phyloP scores from a whole-genome alignment of 1,284 basidiomycete genomes.

The Pseudozyma tsukubaensis region DNA sequence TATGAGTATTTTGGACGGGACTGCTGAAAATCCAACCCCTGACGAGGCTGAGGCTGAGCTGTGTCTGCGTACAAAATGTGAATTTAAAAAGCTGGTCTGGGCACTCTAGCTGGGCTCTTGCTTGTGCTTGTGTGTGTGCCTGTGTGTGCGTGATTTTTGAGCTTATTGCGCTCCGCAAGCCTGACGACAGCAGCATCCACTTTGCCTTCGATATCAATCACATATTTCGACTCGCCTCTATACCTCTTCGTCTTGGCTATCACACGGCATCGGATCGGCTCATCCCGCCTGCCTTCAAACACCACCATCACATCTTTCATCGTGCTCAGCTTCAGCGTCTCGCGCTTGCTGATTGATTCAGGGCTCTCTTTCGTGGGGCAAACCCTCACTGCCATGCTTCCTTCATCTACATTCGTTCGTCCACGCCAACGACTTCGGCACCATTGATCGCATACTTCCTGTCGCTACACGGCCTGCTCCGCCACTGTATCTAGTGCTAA shows the following conservation, averaged over 20 bases:
- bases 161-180: neutral
- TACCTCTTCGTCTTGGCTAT: neutral
- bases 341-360: conserved; percentile 3
- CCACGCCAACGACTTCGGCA: conserved; percentile 52
- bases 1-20: too few relatives aligned
- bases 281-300: neutral
- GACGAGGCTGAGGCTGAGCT: neutral
- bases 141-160: neutral
- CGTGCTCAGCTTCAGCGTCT: conserved; percentile 2
- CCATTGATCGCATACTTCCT: conserved; percentile 18
- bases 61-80: neutral
- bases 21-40: too few relatives aligned
- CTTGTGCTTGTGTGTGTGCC: neutral
- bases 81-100: conserved; percentile 3
- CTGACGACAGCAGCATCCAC: conserved; percentile 1
- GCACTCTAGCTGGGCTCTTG: neutral
- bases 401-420: conserved; percentile 22
- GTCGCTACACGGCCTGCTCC: neutral
- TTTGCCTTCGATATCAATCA: neutral
- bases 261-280: neutral
- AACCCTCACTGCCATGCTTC: conserved; percentile 39
- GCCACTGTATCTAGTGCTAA: neutral
- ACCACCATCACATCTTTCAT: too few relatives aligned
- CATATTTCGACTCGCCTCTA: neutral
- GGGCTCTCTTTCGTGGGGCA: conserved; percentile 9